Conservation (phyloP, 2,329 filamentous ascomycete species). For the Corynespora cassiicola region DNA sequence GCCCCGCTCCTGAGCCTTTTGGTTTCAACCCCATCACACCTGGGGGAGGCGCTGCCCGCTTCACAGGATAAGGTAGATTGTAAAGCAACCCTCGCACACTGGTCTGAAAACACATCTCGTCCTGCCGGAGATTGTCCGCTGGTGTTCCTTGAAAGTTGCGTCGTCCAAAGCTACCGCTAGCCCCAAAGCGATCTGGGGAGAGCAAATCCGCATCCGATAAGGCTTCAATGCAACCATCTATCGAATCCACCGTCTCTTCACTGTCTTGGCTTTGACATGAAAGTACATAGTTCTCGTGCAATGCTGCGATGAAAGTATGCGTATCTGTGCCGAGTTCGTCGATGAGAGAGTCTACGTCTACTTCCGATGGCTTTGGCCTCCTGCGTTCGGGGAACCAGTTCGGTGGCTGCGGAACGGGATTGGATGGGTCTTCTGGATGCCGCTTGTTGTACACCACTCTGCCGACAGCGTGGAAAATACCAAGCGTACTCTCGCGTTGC, state of each 20-base stretch:
- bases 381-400: conserved; percentile 53
- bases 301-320: conserved; percentile 83
- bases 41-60: conserved; percentile 56
- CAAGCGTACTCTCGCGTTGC: conserved; percentile 86
- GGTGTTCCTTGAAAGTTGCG: conserved; percentile 56
- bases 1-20: conserved; percentile 24
- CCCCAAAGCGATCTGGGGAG: conserved; percentile 74
- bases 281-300: conserved; percentile 92
- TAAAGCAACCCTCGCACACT: conserved; percentile 88
- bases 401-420: conserved; percentile 51
- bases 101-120: conserved; percentile 92
- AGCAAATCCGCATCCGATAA: conserved; percentile 90
- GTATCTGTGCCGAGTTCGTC: conserved; percentile 94
- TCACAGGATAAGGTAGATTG: conserved; percentile 84
- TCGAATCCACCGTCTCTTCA: conserved; percentile 71
- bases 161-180: conserved; percentile 59
- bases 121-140: conserved; percentile 81
- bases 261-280: conserved; percentile 75
- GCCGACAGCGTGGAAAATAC: conserved; percentile 94
- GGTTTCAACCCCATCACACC: conserved; percentile 44
- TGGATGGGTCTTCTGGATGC: conserved; percentile 51
- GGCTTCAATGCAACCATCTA: conserved; percentile 84
- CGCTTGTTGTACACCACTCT: conserved; percentile 98
- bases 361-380: conserved; percentile 53
- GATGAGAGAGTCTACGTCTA: conserved; percentile 71